Evolutionary conservation across 2,329 filamentous ascomycete species (phyloP).

Genomic region (Chaetoscypha palmicola): DNA sequence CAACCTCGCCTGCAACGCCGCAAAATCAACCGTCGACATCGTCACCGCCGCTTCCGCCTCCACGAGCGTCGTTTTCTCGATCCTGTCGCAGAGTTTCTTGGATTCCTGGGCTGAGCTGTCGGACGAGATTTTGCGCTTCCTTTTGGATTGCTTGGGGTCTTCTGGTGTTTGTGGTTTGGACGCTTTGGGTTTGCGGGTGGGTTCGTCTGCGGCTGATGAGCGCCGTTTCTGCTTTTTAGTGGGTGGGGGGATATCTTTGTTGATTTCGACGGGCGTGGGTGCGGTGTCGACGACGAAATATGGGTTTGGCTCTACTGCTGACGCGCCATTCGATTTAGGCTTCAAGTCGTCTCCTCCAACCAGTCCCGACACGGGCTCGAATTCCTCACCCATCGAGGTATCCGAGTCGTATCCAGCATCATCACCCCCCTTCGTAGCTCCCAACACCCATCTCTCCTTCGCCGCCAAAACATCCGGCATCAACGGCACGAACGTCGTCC

Average conservation of each 20-base stretch:
- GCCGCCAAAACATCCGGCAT: no score
- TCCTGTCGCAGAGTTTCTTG: not conserved
- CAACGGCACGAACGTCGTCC: no score
- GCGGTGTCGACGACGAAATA: conserved; percentile 24
- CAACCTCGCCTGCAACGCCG: conserved; percentile 2
- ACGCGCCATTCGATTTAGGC: not conserved
- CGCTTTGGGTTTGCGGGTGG: conserved; percentile 33
- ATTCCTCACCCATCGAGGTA: no score
- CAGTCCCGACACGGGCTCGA: not conserved
- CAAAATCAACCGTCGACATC: conserved; percentile 3
- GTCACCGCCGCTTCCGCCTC: not conserved
- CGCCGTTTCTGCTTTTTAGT: conserved; percentile 15
- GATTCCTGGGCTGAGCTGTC: conserved; percentile 40
- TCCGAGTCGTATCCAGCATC: no score
- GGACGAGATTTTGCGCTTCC: not conserved
- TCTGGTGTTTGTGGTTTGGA: conserved; percentile 44
- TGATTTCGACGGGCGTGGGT: conserved; percentile 18
- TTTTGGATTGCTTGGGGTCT: not conserved
- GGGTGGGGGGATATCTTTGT: not conserved
- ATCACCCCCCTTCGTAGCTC: no score
- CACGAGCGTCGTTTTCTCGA: not conserved
- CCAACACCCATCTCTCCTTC: no score
- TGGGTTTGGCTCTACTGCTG: conserved; percentile 16
- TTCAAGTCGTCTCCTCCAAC: conserved; percentile 1
- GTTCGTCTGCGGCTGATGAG: no score